Percentiles rank a stretch among this genome's conserved stretches.
Evolutionary conservation across 805 yeast genomes (phyloP).

Genomic region (Spathaspora arborariae): DNA sequence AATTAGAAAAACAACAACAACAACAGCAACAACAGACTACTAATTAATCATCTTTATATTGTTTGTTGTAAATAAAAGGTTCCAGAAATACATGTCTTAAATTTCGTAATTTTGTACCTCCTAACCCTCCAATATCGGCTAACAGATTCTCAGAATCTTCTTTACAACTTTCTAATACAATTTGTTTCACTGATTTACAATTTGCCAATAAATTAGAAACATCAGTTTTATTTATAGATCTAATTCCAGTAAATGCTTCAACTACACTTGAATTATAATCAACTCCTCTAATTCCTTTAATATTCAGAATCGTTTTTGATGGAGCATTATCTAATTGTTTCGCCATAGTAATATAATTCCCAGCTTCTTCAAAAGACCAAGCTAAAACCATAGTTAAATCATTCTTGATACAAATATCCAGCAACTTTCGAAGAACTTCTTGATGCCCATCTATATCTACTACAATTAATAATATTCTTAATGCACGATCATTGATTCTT

Average conservation of each 20-base stretch:
- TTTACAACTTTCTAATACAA: constrained; percentile 31
- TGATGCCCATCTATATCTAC: constrained; percentile 62
- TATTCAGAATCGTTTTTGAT: constrained; percentile 20
- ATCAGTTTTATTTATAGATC: constrained; percentile 51
- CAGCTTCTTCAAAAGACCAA: constrained; percentile 51
- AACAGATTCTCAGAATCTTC: constrained; percentile 17
- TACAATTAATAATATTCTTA: constrained; percentile 56
- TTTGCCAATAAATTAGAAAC: constrained; percentile 48
- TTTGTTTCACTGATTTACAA: constrained; percentile 39
- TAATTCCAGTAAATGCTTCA: constrained; percentile 43
- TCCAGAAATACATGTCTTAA: constrained; percentile 40
- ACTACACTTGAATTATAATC: constrained; percentile 44
- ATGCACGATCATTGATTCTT: constrained; percentile 34
- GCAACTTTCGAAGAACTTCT: constrained; percentile 44
- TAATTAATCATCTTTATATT: constrained; percentile 15
- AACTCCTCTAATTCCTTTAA: constrained; percentile 41
- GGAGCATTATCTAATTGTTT: constrained; percentile 37
- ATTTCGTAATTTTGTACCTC: constrained; percentile 41
- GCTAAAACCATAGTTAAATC: constrained; percentile 47
- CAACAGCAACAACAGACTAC: neutral
- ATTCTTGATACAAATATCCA: constrained; percentile 46
- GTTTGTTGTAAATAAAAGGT: constrained; percentile 47
- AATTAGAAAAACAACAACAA: constrained; percentile 36
- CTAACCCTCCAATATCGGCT: constrained; percentile 43
- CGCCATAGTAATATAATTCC: constrained; percentile 36